Evolutionary conservation across 306 rosid species (phyloP).

Genomic region (Luffa aegyptiaca): DNA sequence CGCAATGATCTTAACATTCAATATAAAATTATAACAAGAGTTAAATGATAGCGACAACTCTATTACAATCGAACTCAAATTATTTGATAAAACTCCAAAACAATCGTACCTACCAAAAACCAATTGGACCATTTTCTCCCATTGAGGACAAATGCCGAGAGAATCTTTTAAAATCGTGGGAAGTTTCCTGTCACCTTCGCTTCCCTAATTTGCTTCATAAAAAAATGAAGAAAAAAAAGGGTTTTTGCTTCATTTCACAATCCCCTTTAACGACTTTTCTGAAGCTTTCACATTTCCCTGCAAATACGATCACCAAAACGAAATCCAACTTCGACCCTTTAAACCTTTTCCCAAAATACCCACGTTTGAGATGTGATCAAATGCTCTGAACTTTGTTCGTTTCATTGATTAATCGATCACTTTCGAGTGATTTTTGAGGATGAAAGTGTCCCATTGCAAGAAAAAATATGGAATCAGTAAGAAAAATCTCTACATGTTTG

Average conservation of each 20-base stretch:
- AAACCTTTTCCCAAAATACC: neutral
- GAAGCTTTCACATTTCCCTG: slow-evolving; percentile 4
- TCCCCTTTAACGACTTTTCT: neutral
- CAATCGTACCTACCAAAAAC: neutral
- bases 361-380: neutral
- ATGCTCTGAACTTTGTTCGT: neutral
- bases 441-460: neutral
- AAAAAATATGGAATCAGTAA: neutral
- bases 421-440: neutral
- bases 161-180: neutral
- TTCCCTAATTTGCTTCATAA: neutral
- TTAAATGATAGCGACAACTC: neutral
- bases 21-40: neutral
- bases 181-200: neutral
- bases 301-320: neutral
- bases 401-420: neutral
- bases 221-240: neutral
- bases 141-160: neutral
- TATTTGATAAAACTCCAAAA: neutral
- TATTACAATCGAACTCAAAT: neutral
- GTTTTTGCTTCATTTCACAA: neutral
- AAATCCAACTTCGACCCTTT: neutral
- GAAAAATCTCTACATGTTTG: neutral
- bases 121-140: neutral
- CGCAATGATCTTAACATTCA: neutral